Evolutionary conservation across 2,329 filamentous ascomycete species (phyloP), one percentile per base, ranked within the genome.

Genomic region (Talaromyces sp.): DNA sequence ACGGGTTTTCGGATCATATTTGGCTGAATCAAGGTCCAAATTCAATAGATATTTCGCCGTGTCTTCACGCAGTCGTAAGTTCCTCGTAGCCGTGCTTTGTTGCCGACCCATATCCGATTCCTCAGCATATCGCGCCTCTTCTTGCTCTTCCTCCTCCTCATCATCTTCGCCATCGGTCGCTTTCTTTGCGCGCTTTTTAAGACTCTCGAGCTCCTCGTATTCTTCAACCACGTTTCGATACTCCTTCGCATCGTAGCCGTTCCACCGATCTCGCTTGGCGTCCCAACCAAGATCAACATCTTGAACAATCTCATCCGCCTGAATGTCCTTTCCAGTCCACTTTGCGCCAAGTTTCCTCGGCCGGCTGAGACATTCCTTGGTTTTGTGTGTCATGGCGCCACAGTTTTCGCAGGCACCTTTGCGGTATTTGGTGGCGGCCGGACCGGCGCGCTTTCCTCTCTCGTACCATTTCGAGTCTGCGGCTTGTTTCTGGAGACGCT

Each of bases 331-430:
- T 25, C 95, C 95, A 0, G 93, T 96, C 88, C 90, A 97, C 75
- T 90, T 93, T 11, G 95, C 95, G 68, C 95, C 94, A 64, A 90
- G 88, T 61, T 96, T 96, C 66, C 95, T 87, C 35, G 93, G 95
- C 62, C 95, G 86, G 73, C 90, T 92, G 60, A 99, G 80, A 75
- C 95, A 99, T 74, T 98, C 94, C 75, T 96, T 97, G 61, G 88
- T 90, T 80, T 96, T 96, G 80, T 99, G 95, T 69, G 91, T 93
- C 91, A 98, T 96, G 65, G 93, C 90, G 73, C 95, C 95, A 81
- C 95, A 99, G 80, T 99, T 99, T 79, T 98, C 94, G 81, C 95
- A 99, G 62, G 95, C 94, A 74, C 96, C 95, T 82, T 98, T 99
- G 70, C 96, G 91, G 77, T 91, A 99, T 75, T 97, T 99, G 70